A percentile compares a stretch with the other conserved stretches of the same genome.
These are phyloP conservation scores for Nakazawaea wyomingensis DNA, from an alignment of 805 yeast species.

Conservation along the genomic window DNA sequence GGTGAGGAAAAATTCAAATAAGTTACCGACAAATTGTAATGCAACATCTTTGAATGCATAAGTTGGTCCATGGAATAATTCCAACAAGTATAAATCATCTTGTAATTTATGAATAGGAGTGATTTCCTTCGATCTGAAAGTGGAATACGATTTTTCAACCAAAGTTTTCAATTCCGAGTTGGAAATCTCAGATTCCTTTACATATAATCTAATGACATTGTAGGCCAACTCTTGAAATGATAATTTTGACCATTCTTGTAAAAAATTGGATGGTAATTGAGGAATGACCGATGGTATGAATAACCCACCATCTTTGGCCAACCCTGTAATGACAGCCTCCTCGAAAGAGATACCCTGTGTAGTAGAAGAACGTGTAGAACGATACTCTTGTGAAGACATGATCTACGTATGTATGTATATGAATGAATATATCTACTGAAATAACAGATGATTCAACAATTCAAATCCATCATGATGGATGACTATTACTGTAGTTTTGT, in stretches of 20 bases:
- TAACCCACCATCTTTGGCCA: constrained; percentile 95
- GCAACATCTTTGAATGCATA: constrained; percentile 99
- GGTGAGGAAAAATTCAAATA: constrained; percentile 85
- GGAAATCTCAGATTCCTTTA: constrained; percentile 68
- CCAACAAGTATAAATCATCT: constrained; percentile 67
- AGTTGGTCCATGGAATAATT: constrained; percentile 98
- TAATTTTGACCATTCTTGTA: constrained; percentile 64
- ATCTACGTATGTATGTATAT: neutral
- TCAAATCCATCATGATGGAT: neutral
- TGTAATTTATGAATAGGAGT: constrained; percentile 63
- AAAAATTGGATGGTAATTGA: constrained; percentile 45
- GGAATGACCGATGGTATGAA: constrained; percentile 87
- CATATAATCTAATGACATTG: constrained; percentile 77
- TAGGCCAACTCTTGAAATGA: constrained; percentile 84
- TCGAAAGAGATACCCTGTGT: constrained; percentile 60
- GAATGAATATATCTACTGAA: neutral
- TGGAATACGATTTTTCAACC: constrained; percentile 72
- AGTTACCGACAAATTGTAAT: constrained; percentile 93
- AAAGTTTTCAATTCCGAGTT: constrained; percentile 58
- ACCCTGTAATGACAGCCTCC: constrained; percentile 81
- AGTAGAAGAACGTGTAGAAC: constrained; percentile 69
- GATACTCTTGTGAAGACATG: constrained; percentile 51
- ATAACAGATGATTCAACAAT: constrained; percentile 1
- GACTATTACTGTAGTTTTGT: neutral
- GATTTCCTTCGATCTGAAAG: constrained; percentile 83